Evolutionary conservation across 1,284 basidiomycete genomes (phyloP).

Genomic region (Lentinus polychrous): DNA sequence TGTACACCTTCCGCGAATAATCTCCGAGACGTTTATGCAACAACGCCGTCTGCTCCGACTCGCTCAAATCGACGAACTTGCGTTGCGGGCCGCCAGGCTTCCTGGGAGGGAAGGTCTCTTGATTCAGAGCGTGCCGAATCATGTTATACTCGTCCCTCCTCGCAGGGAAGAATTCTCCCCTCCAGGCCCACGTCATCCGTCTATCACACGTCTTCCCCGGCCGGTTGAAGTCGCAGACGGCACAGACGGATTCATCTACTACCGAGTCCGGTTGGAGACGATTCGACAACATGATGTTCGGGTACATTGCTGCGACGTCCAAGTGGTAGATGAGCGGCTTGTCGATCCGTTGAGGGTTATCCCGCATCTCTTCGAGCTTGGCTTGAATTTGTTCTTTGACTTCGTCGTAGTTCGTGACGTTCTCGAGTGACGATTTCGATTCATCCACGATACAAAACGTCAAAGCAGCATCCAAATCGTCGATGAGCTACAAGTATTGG

Average conservation of each 20-base stretch:
- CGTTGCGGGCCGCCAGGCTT: constrained; percentile 69
- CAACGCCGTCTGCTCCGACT: constrained; percentile 84
- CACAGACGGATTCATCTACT: constrained; percentile 94
- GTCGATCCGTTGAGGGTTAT: constrained; percentile 85
- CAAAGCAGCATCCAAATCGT: constrained; percentile 90
- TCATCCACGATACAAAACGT: constrained; percentile 89
- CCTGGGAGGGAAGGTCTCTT: constrained; percentile 88
- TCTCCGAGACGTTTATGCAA: constrained; percentile 97
- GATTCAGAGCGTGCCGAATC: constrained; percentile 95
- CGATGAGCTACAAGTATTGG: constrained; percentile 63
- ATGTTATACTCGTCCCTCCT: constrained; percentile 99
- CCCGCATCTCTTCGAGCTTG: constrained; percentile 86
- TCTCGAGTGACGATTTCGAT: constrained; percentile 73
- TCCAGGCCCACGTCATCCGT: constrained; percentile 96
- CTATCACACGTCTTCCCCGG: constrained; percentile 95
- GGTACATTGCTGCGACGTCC: constrained; percentile 99
- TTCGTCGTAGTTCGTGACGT: constrained; percentile 94
- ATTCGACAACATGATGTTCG: constrained; percentile 99
- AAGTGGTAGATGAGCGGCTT: constrained; percentile 97
- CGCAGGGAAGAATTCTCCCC: constrained; percentile 98
- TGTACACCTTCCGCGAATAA: constrained; percentile 98
- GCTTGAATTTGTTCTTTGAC: constrained; percentile 77
- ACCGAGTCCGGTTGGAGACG: constrained; percentile 98
- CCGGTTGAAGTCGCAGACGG: constrained; percentile 97
- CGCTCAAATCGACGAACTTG: constrained; percentile 81